These are phyloP conservation scores for Ophiostoma tasmaniense DNA, from an alignment of 2,329 filamentous ascomycete species.

Conservation along the genomic window DNA sequence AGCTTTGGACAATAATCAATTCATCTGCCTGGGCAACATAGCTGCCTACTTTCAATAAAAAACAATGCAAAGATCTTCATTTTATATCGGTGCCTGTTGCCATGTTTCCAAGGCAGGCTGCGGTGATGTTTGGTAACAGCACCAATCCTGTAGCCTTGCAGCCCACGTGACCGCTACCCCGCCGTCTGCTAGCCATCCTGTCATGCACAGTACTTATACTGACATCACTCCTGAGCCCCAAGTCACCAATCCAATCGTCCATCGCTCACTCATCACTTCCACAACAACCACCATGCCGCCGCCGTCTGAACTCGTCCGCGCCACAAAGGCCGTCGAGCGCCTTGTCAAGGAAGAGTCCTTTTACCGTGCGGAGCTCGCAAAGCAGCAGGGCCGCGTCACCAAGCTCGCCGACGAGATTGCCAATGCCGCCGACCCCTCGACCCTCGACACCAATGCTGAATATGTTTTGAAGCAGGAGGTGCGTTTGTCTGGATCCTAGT, in stretches of 20 bases:
- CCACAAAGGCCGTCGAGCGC: slow-evolving; percentile 69
- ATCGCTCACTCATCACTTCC: neutral
- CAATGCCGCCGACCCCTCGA: slow-evolving; percentile 31
- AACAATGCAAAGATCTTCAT: no score
- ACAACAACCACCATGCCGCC: slow-evolving; percentile 54
- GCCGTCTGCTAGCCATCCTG: neutral
- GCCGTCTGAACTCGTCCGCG: slow-evolving; percentile 67
- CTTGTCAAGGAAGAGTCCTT: slow-evolving; percentile 85
- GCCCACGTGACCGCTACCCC: neutral
- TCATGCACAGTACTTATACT: neutral
- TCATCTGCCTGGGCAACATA: no score
- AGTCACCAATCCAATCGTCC: neutral
- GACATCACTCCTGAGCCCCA: neutral
- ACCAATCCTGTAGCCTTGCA: neutral
- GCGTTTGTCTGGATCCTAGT: slow-evolving; percentile 22
- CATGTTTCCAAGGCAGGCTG: neutral
- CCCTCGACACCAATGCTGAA: slow-evolving; percentile 64
- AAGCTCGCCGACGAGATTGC: slow-evolving; percentile 56
- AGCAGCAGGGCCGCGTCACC: slow-evolving; percentile 64
- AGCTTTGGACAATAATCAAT: no score
- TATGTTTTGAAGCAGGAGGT: slow-evolving; percentile 85
- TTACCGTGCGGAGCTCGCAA: slow-evolving; percentile 76
- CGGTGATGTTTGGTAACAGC: no score
- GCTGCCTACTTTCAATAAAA: no score
- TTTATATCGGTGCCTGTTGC: neutral